Evolutionary conservation across 257 asterid species (phyloP).

Genomic region (Eucommia ulmoides): DNA sequence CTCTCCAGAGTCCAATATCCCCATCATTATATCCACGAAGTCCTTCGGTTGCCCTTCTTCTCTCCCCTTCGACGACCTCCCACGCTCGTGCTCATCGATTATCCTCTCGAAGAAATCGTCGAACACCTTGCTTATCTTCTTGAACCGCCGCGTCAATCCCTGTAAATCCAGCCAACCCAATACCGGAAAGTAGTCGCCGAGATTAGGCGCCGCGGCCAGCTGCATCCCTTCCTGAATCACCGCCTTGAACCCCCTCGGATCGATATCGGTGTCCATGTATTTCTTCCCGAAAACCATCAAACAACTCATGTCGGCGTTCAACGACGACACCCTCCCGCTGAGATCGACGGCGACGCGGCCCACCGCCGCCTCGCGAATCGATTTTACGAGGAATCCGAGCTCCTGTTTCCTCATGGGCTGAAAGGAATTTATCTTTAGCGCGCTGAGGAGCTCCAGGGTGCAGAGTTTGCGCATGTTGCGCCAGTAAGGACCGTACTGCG

Average conservation of each 20-base stretch:
- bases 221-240: not conserved
- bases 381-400: not conserved
- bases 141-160: not conserved
- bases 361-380: not conserved
- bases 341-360: not conserved
- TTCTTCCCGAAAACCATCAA: conserved; percentile 1
- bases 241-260: not conserved
- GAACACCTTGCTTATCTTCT: not conserved
- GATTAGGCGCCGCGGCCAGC: not conserved
- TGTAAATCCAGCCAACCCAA: not conserved
- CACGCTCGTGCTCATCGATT: not conserved
- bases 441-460: not conserved
- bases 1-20: not conserved
- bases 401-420: not conserved
- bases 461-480: not conserved
- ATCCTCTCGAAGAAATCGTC: not conserved
- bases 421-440: not conserved
- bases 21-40: not conserved
- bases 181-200: not conserved
- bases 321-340: not conserved
- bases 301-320: not conserved
- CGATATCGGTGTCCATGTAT: not conserved
- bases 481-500: not conserved
- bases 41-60: not conserved
- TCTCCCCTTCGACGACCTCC: not conserved